Evolutionary conservation across 1,284 basidiomycete species (phyloP), one percentile per base, ranked within the genome.

Genomic region (Tylopilus sp.): DNA sequence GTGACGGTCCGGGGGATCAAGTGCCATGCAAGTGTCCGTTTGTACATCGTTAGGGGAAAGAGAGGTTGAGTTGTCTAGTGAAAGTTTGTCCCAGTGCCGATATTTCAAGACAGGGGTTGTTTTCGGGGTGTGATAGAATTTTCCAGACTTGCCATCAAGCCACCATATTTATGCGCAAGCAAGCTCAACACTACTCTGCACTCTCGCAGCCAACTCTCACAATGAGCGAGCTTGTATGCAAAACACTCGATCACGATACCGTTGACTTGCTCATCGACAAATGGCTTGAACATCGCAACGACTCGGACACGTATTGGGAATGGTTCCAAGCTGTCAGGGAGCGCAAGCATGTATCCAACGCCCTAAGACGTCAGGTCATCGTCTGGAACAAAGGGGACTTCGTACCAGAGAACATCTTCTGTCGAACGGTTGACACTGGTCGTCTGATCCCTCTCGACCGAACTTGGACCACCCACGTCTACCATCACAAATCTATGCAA

Each of bases 371-470:
- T 46, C 85, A 87, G 60, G 71, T 79, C 29, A 69, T 87, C 30
- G 74, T 81, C 13, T 87, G 84, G 84, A 86, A 79, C 60, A 87
- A 86, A 67, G 85, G 85, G 29, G 81, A 82, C 35, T 87, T 87
- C 53, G 75, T 79, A 11, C 84, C 84, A 37, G 85, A 87, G 64
- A 85, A 87, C 61, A 75, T 87, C 54, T 87, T 87, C 59, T 83
- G 81, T 58, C 74, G 84, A 48, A 87, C 84, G 3, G 79, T 87
- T 51, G 85, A 87, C 62, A 86, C 85, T 0, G 78, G 82, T 41
- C 78, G 84, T 34, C 67, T 87, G 59, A 86, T 87, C 49, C 85
- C 84, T 39, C 77, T 87, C 55, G 84, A 86, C 73, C 75, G 84
- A 51, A 85, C 84, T 30, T 87, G 84, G 84, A 83, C 80, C 33